Conservation (phyloP, 306 rosid species). For the Begonia fuchsioides region DNA sequence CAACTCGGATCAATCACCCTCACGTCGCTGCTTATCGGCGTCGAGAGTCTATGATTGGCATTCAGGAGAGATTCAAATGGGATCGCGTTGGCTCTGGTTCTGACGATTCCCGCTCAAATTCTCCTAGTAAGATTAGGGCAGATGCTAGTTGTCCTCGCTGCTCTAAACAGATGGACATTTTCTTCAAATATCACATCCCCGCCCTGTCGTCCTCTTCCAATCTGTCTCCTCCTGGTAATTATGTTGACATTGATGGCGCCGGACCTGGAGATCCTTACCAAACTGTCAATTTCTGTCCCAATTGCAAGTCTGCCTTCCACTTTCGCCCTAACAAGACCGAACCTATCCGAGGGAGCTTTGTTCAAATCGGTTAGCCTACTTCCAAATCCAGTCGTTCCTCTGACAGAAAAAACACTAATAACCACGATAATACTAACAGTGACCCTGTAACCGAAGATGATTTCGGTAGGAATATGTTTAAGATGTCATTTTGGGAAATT, state of each 20-base stretch:
- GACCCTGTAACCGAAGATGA: constrained; percentile 17
- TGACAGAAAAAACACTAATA: constrained; percentile 20
- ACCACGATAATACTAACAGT: constrained; percentile 14
- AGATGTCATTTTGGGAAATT: constrained; percentile 45
- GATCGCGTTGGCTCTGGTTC: constrained; percentile 89
- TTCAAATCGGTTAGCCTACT: constrained; percentile 60
- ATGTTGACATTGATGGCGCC: constrained; percentile 5
- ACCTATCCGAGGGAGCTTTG: constrained; percentile 78
- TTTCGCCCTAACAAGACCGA: constrained; percentile 49
- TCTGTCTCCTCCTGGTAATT: background rate
- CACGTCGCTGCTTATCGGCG: constrained; percentile 28
- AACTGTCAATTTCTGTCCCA: constrained; percentile 75
- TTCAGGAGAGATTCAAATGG: constrained; percentile 84
- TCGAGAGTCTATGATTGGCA: constrained; percentile 35
- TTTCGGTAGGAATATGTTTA: constrained; percentile 22
- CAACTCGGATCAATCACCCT: constrained; percentile 41
- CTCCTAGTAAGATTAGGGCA: constrained; percentile 60
- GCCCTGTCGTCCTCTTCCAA: constrained; percentile 17
- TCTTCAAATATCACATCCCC: constrained; percentile 47
- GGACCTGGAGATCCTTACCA: constrained; percentile 17
- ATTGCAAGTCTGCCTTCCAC: constrained; percentile 71
- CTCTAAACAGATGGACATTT: constrained; percentile 56
- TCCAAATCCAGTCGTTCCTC: constrained; percentile 16
- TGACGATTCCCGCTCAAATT: constrained; percentile 19
- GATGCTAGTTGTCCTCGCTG: constrained; percentile 93